Evolutionary conservation across 768 basidiomycete species (phyloP), one percentile per base, ranked within the genome.

Genomic region (Peribolospora kevripleyi): DNA sequence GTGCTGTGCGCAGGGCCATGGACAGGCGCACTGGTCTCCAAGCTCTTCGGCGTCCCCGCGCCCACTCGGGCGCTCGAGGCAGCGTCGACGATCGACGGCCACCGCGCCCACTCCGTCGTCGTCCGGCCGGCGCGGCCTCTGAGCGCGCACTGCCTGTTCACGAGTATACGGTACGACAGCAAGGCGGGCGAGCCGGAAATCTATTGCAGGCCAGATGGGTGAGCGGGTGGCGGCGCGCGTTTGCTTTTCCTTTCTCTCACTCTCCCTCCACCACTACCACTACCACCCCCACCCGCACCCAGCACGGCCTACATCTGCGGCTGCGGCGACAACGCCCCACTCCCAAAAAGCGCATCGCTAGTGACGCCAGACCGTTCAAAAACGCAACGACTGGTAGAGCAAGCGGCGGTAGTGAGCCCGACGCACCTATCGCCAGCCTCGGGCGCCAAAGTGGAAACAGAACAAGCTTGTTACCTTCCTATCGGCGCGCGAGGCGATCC

Each of bases 1-100:
- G 70, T 91, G 46, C 66, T 93, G 51, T 74, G 79, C 46, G 82
- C 82, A n/a, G 87, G 87, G 37, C 81, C 84, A 11, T 93, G 87
- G 86, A 82, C 84, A 0, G 72, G 82, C 6, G 63, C 63, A 7
- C 64, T 90, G 2, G 61, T 68, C 4, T 50, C 57, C 42, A 54
- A 64, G 43, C 58, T 72, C n/a, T 55, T 72, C 50, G 43, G 45
- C 25, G 4, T 52, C 40, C 14, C 41, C n/a, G 36, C 55, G 57
- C 1, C 39, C 55, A 25, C 25, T 25, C 25, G 25, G 14, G 64
- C 64, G 3, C 47, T 55, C 10, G 51, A 60, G 42, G 52, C 64
- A 7, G 68, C 65, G 3, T 50, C 55, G 3, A 50, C 50, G 43
- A 59, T 69, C 11, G 60, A 54, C n/a, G 66, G 69, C 3, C 55